These are phyloP conservation scores for Septoria petroselini DNA, from an alignment of 2,329 filamentous ascomycete species.

Conservation along the genomic window DNA sequence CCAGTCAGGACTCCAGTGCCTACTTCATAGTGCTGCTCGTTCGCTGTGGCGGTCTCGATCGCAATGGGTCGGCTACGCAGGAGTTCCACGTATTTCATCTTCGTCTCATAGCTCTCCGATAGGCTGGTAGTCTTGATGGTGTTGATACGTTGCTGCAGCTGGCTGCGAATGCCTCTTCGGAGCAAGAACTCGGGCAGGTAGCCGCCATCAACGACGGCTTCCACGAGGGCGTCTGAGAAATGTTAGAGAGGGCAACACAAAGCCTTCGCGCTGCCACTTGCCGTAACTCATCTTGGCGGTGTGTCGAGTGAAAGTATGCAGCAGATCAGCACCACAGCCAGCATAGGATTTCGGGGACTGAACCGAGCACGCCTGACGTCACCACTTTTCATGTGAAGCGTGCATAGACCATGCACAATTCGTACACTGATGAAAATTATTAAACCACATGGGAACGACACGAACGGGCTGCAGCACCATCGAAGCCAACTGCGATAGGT, in stretches of 20 bases:
- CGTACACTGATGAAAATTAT: no score
- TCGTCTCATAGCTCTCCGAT: conserved; percentile 53
- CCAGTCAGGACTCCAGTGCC: conserved; percentile 61
- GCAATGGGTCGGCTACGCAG: conserved; percentile 63
- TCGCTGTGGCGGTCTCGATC: conserved; percentile 63
- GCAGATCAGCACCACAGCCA: no score
- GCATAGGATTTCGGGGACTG: no score
- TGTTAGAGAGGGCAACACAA: conserved; percentile 4
- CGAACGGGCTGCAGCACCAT: no score
- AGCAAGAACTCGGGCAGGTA: conserved; percentile 62
- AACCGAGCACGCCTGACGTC: no score
- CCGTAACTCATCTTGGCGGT: no score
- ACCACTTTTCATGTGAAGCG: no score
- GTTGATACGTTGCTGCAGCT: conserved; percentile 59
- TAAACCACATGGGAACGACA: no score
- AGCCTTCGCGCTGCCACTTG: no score
- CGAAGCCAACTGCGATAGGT: no score
- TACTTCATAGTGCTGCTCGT: conserved; percentile 71
- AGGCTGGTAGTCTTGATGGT: conserved; percentile 56
- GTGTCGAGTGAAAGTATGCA: no score
- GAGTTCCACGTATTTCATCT: conserved; percentile 61
- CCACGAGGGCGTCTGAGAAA: conserved; percentile 40
- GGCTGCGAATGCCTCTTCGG: conserved; percentile 63
- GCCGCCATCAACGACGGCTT: conserved; percentile 62
- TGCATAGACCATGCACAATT: no score